A percentile compares a stretch with the other conserved stretches of the same genome.
Evolutionary conservation across 352 stramenopile genomes (phyloP).

Genomic region (Globisporangium nagaii): DNA sequence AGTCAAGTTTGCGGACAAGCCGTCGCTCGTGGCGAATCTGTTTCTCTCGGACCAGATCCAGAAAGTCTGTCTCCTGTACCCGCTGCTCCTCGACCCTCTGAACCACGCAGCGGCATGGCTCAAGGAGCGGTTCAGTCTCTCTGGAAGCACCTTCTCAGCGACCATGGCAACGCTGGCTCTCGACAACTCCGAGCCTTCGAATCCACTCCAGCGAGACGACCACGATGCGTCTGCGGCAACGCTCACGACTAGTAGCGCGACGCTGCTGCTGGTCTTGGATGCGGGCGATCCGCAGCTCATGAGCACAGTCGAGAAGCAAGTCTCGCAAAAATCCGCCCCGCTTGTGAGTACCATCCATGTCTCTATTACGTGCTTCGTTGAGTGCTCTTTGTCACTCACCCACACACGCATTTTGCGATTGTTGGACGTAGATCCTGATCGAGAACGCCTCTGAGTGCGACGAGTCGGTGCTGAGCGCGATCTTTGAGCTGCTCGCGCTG

Average conservation of each 20-base stretch:
- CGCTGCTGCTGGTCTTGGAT: conserved; percentile 27
- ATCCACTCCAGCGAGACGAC: conserved; percentile 6
- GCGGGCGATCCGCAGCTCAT: conserved; percentile 34
- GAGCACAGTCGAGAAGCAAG: conserved; percentile 32
- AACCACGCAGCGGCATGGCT: conserved; percentile 28
- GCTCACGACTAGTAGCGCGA: background rate
- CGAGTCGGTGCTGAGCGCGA: conserved; percentile 24
- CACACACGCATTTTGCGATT: background rate
- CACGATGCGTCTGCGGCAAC: background rate
- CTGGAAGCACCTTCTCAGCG: background rate
- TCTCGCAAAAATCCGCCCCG: conserved; percentile 23
- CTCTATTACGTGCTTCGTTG: background rate
- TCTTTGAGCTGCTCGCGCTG: conserved; percentile 32
- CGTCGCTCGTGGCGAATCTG: conserved; percentile 32
- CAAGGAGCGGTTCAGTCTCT: conserved; percentile 19
- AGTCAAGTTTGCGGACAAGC: conserved; percentile 9
- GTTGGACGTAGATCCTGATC: conserved; percentile 30
- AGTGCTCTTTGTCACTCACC: background rate
- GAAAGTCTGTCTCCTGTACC: conserved; percentile 37
- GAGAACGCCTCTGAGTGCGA: conserved; percentile 42
- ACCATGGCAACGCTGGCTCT: background rate
- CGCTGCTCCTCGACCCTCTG: conserved; percentile 51
- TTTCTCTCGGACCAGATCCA: conserved; percentile 45
- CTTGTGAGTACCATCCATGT: conserved; percentile 14
- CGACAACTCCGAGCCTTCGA: background rate